These are phyloP conservation scores for Myrica gale DNA, from an alignment of 306 rosid species.

Conservation along the genomic window DNA sequence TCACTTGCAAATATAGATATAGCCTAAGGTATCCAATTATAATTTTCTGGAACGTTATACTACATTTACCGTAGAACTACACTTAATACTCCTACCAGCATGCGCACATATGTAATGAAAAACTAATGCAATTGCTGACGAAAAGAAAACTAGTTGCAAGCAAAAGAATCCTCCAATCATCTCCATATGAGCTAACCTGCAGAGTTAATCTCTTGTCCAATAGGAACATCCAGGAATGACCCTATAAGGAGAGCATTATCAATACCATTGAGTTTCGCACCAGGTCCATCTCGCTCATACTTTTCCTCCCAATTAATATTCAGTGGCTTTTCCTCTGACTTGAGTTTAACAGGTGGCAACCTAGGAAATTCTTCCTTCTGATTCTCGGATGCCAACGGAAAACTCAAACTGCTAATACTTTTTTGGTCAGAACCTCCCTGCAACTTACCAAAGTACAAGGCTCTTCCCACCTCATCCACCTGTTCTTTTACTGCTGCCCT, in stretches of 20 bases:
- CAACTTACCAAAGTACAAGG: conserved; percentile 58
- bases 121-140: conserved; percentile 22
- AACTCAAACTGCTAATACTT: conserved; percentile 43
- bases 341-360: conserved; percentile 89
- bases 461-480: conserved; percentile 89
- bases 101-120: too few species aligned
- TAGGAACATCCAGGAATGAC: conserved; percentile 82
- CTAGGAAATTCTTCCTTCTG: conserved; percentile 83
- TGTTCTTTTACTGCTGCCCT: conserved; percentile 72
- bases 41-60: too few species aligned
- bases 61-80: too few species aligned
- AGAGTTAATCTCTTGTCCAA: conserved; percentile 83
- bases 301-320: conserved; percentile 75
- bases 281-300: conserved; percentile 64
- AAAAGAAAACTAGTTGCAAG: conserved; percentile 12
- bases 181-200: conserved; percentile 53
- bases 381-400: conserved; percentile 59
- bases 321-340: conserved; percentile 78
- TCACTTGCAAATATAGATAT: too few species aligned
- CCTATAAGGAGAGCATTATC: conserved; percentile 70
- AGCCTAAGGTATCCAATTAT: too few species aligned
- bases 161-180: conserved; percentile 17
- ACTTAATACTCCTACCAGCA: too few species aligned
- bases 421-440: conserved; percentile 67
- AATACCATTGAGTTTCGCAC: conserved; percentile 42